These are phyloP conservation scores for Naumovozyma dairenensis DNA, from an alignment of 805 yeast genomes.

Conservation along the genomic window DNA sequence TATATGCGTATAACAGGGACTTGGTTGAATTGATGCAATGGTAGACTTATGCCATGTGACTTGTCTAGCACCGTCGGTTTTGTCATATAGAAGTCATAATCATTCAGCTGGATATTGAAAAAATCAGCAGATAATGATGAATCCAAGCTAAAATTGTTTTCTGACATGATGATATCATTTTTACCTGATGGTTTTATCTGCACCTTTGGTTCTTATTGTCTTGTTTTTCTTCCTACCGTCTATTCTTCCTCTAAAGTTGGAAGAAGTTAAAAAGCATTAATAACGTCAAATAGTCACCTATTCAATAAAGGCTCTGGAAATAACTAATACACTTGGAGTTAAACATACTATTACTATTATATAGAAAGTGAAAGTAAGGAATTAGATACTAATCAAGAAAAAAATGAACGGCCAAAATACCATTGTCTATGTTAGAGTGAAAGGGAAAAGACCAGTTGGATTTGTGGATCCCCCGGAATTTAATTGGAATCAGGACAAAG, in stretches of 20 bases:
- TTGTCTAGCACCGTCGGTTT: constrained; percentile 47
- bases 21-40: constrained; percentile 28
- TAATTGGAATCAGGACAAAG: constrained; percentile 26
- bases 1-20: constrained; percentile 74
- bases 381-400: too few relatives aligned
- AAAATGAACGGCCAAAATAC: constrained; percentile 25
- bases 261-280: too few relatives aligned
- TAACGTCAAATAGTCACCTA: too few relatives aligned
- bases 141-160: background rate
- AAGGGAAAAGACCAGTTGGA: constrained; percentile 33
- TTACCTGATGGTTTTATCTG: too few relatives aligned
- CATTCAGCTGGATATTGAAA: constrained; percentile 46
- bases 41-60: constrained; percentile 28
- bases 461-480: constrained; percentile 33
- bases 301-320: too few relatives aligned
- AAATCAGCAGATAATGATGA: constrained; percentile 9
- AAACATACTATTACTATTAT: too few relatives aligned
- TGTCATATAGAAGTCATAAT: constrained; percentile 58
- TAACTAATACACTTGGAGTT: too few relatives aligned
- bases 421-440: constrained; percentile 36
- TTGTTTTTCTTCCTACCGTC: too few relatives aligned
- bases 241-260: too few relatives aligned
- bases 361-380: too few relatives aligned
- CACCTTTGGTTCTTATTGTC: too few relatives aligned
- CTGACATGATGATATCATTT: background rate